phyloP scores from a whole-genome alignment of 2,329 filamentous ascomycete species.

The Tolypocladium inflatum region DNA sequence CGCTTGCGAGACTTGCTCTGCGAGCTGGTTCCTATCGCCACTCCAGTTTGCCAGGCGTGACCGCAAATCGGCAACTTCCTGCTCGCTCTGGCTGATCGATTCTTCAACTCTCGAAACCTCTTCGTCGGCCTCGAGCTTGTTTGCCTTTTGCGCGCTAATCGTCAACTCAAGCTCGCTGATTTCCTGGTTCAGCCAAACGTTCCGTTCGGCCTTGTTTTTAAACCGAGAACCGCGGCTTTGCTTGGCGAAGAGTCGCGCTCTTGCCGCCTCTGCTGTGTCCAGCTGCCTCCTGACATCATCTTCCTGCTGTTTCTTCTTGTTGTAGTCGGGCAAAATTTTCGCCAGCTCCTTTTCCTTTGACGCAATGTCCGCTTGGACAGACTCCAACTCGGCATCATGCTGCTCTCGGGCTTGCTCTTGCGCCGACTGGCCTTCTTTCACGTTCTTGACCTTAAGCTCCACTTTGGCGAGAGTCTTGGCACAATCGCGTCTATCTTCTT shows the following conservation, averaged over 20 bases:
- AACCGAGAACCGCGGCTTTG: slow-evolving; percentile 85
- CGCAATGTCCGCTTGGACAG: slow-evolving; percentile 65
- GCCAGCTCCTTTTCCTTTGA: slow-evolving; percentile 68
- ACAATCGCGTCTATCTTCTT: slow-evolving; percentile 78
- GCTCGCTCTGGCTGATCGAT: slow-evolving; percentile 63
- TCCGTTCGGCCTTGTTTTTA: slow-evolving; percentile 78
- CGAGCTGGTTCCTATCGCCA: slow-evolving; percentile 61
- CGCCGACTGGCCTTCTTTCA: slow-evolving; percentile 73
- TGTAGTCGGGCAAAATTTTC: slow-evolving; percentile 68
- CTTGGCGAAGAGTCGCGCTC: slow-evolving; percentile 79
- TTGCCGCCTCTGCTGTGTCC: slow-evolving; percentile 63
- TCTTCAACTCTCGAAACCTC: slow-evolving; percentile 65
- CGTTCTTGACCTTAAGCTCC: slow-evolving; percentile 73
- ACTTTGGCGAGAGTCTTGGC: slow-evolving; percentile 74
- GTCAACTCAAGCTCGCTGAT: slow-evolving; percentile 71
- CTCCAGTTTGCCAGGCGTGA: slow-evolving; percentile 70
- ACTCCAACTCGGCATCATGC: slow-evolving; percentile 61
- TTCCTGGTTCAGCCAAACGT: slow-evolving; percentile 71
- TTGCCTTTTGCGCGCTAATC: slow-evolving; percentile 71
- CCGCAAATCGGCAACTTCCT: slow-evolving; percentile 61
- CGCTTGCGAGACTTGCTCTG: slow-evolving; percentile 64
- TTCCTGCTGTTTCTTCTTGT: slow-evolving; percentile 64
- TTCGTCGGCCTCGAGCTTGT: slow-evolving; percentile 74
- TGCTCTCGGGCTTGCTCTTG: slow-evolving; percentile 63
- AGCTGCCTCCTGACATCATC: slow-evolving; percentile 60